These are phyloP conservation scores for Coleophoma eucalyptorum DNA, from an alignment of 2,329 filamentous ascomycete genomes.

Conservation along the genomic window DNA sequence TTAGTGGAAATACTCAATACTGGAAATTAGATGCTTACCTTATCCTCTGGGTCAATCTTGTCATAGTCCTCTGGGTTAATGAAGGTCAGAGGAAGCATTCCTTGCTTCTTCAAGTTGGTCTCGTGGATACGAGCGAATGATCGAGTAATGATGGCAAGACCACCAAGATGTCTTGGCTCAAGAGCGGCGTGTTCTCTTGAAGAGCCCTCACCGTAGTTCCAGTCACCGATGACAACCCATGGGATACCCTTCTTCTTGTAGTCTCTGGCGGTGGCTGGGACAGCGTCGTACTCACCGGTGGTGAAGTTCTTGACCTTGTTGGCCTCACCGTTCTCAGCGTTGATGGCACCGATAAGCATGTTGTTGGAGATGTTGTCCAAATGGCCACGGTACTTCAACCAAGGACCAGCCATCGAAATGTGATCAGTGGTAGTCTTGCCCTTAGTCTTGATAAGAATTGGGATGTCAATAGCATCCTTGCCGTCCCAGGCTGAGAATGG, in stretches of 20 bases:
- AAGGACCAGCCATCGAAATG: slow-evolving; percentile 95
- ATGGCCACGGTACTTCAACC: slow-evolving; percentile 98
- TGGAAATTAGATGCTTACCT: slow-evolving; percentile 37
- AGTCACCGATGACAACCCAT: slow-evolving; percentile 98
- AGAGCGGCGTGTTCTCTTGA: slow-evolving; percentile 98
- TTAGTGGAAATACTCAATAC: not conserved
- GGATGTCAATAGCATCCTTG: slow-evolving; percentile 79
- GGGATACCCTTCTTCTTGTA: slow-evolving; percentile 96
- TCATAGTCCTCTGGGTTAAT: slow-evolving; percentile 94
- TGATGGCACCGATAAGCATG: slow-evolving; percentile 97
- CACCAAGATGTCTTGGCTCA: slow-evolving; percentile 94
- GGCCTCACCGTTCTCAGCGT: slow-evolving; percentile 91
- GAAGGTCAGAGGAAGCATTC: slow-evolving; percentile 98
- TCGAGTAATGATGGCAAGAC: slow-evolving; percentile 92
- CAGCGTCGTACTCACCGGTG: slow-evolving; percentile 78
- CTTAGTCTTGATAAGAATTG: slow-evolving; percentile 93
- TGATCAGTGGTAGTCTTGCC: slow-evolving; percentile 98
- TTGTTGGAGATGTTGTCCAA: slow-evolving; percentile 99
- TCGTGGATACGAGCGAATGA: slow-evolving; percentile 99
- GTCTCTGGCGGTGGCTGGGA: slow-evolving; percentile 91
- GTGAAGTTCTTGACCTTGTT: slow-evolving; percentile 96
- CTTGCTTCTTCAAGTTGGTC: slow-evolving; percentile 99
- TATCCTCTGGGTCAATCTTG: slow-evolving; percentile 90
- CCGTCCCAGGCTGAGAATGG: slow-evolving; percentile 89
- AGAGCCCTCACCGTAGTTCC: slow-evolving; percentile 98